Evolutionary conservation across 345 rosid genomes (phyloP).

Genomic region (Xanthoceras sorbifolium): DNA sequence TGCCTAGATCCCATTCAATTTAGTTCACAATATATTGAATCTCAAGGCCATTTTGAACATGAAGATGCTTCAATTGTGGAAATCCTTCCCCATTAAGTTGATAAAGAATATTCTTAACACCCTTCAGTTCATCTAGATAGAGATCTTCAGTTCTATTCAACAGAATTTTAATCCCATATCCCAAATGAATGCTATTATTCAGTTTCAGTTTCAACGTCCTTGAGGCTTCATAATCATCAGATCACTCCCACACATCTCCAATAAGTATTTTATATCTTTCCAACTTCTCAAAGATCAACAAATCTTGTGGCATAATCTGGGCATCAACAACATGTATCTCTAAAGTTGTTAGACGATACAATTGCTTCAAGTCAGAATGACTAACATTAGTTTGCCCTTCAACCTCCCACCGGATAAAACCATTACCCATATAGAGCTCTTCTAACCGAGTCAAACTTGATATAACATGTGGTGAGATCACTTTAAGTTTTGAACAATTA

Average conservation of each 20-base stretch:
- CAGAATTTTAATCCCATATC: neutral
- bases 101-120: neutral
- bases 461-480: conserved; percentile 25
- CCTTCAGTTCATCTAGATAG: conserved; percentile 2
- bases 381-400: conserved; percentile 19
- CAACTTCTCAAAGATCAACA: neutral
- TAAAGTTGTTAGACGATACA: conserved; percentile 13
- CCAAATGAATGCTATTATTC: neutral
- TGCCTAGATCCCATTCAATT: neutral
- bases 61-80: conserved; percentile 21
- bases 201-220: conserved; percentile 17
- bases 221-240: too few species aligned
- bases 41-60: conserved; percentile 10
- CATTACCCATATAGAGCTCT: conserved; percentile 22
- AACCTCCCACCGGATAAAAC: conserved; percentile 24
- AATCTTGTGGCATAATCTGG: neutral
- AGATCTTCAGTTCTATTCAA: conserved; percentile 22
- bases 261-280: neutral
- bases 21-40: neutral
- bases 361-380: conserved; percentile 17
- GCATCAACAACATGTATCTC: conserved; percentile 13
- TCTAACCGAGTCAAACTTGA: conserved; percentile 21
- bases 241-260: neutral
- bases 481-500: conserved; percentile 11
- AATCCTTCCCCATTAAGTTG: conserved; percentile 25